Conservation (phyloP, 768 basidiomycete species). For the Amanita brunnescens region DNA sequence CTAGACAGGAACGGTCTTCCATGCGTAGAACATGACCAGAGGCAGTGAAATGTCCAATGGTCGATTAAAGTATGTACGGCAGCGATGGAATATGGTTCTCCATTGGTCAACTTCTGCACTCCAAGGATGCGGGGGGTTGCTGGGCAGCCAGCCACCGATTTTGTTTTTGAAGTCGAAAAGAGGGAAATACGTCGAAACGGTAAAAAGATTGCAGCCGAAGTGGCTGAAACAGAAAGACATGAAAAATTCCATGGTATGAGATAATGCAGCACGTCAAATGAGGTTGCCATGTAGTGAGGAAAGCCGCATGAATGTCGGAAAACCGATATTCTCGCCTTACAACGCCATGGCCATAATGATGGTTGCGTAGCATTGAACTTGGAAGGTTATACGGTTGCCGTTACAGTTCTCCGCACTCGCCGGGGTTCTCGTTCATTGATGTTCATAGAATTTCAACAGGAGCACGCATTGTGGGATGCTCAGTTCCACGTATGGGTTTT, state of each 20-base stretch:
- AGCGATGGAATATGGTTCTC: too few relatives aligned
- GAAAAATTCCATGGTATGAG: not conserved
- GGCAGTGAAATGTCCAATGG: too few relatives aligned
- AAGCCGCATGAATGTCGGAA: not conserved
- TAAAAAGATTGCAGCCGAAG: not conserved
- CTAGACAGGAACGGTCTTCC: too few relatives aligned
- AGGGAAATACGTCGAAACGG: not conserved
- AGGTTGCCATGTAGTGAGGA: not conserved
- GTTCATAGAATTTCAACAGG: not conserved
- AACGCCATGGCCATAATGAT: slow-evolving; percentile 1
- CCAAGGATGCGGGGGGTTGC: too few relatives aligned
- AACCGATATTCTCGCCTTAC: not conserved
- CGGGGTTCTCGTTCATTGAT: not conserved
- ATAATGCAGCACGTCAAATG: not conserved
- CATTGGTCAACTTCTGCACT: too few relatives aligned
- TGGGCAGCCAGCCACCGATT: not conserved
- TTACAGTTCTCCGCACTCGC: not conserved
- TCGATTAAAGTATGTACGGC: too few relatives aligned
- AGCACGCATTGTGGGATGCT: not conserved
- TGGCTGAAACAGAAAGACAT: not conserved
- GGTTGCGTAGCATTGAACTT: not conserved
- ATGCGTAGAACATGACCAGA: too few relatives aligned
- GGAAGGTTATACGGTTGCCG: not conserved
- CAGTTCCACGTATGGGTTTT: not conserved
- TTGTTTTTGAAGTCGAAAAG: not conserved